phyloP scores from a whole-genome alignment of 208 protist species.

The Leishmania aethiopica region DNA sequence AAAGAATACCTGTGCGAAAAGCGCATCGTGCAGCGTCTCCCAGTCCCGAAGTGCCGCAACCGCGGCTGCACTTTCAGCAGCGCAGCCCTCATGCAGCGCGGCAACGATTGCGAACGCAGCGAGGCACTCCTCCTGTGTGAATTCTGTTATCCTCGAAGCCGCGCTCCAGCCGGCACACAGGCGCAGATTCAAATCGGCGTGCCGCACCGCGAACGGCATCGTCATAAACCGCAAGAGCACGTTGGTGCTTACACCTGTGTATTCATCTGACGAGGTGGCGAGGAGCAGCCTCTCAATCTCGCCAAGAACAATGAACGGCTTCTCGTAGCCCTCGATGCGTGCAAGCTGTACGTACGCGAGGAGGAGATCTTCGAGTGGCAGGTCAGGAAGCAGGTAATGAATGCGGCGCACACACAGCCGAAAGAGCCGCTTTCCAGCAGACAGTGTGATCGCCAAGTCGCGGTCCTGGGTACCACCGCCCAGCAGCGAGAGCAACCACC shows the following conservation, averaged over 20 bases:
- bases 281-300: constrained; percentile 46
- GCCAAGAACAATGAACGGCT: constrained; percentile 55
- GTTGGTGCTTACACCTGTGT: constrained; percentile 11
- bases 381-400: constrained; percentile 46
- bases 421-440: constrained; percentile 40
- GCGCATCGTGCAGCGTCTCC: constrained; percentile 46
- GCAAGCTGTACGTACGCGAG: constrained; percentile 36
- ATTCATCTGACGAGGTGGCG: constrained; percentile 15
- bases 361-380: constrained; percentile 43
- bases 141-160: constrained; percentile 25
- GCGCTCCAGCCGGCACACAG: constrained; percentile 18
- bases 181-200: constrained; percentile 10
- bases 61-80: constrained; percentile 14
- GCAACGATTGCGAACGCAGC: constrained; percentile 21
- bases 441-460: background rate
- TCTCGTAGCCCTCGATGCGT: constrained; percentile 33
- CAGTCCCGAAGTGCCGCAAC: constrained; percentile 20
- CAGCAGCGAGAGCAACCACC: constrained; percentile 50
- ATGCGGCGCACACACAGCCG: constrained; percentile 48
- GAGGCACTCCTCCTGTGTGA: constrained; percentile 27
- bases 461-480: constrained; percentile 10
- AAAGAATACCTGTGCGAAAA: constrained; percentile 66
- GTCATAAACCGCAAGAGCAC: constrained; percentile 39
- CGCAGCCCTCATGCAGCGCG: constrained; percentile 16
- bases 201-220: constrained; percentile 11